Base-by-base conservation (phyloP, 257 asterid genomes). In the Penstemon newberryi region DNA sequence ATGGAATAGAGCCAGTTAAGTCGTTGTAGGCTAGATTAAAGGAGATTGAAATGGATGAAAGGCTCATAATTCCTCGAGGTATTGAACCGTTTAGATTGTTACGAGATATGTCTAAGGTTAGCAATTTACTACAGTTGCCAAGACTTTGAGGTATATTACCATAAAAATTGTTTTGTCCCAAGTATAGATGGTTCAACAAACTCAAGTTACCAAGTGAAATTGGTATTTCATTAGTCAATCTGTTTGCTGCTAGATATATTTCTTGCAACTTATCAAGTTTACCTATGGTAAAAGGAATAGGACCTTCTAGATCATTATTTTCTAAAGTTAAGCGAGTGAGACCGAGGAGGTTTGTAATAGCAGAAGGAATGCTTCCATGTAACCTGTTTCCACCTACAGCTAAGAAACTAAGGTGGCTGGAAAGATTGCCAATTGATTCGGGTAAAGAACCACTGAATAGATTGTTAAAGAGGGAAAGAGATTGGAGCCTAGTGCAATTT, bases 381-480 rank as follows among this genome's bases (percentile, higher is more conserved):
- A 56, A 54, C 42, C 54, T 49, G 25, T 44, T 36, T 10, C 3
- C 43, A 15, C 67, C 8, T 51, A 39, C 6, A 7, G 8, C 43
- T 63, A 56, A 75, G 56, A 56, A 47, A 39, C 0, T 40, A 4
- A n/a, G 71, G 66, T 37, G 41, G 42, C 8, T 58, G 11, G 64
- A 58, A 39, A 58, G 11, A 4, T 58, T 58, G 9, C 46, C 10
- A 11, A 58, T 58, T 7, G 64, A 58, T 9, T 3, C n/a, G 0
- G 81, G 88, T 40, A 85, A 56, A 5, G 25, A 8, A n/a, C 82
- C 89, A n/a, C 79, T 73, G 8, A 84, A 73, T 39, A 41, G 71
- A 49, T 82, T 85, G 11, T 19, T 11, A 38, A 63, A 13, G n/a
- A 78, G 47, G 25, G 47, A 62, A 49, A 82, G 54, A 33, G 13